Evolutionary conservation across 2,329 filamentous ascomycete species (phyloP), one percentile per base, ranked within the genome.

Genomic region (Fusarium sarcochroum): DNA sequence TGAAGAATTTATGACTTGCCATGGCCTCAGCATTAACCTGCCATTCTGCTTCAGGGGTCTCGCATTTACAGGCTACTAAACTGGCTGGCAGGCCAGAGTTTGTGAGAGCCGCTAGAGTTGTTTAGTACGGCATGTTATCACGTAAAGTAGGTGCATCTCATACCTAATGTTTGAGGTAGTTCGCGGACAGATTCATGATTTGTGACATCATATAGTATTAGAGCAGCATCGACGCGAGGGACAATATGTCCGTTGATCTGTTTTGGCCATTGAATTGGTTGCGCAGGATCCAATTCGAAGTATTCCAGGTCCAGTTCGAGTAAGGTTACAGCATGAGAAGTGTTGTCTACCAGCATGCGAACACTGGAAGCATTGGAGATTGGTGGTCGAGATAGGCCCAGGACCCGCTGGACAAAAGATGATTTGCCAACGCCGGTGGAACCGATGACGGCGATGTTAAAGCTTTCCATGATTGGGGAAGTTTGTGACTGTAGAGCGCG

Each of bases 31-130:
- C 87, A 74, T 95, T 89, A 57, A 97, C 85, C 76, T 93, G 87
- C 75, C 91, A 90, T 61, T 89, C 83, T 59, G 87, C 86, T 66
- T 90, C 87, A 47, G 91, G 89, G 50, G 89, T 87, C 78, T 98
- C 95, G 82, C 93, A 97, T 84, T 98, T 98, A 78, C 91, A 95
- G 56, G 93, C 93, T 51, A 97, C 92, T 41, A 98, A 86, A 66
- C 95, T 86, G 53, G 91, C 91, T 10, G 94, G 93, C 38, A 97
- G 81, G 23, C 86, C 86, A 18, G 91, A 89, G 72, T 90, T 91
- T 59, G 89, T 87, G 51, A 97, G 84, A 41, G 91, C 90, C 81
- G 89, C 94, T 97, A 21, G 32, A 45, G 21, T 44, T 48, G 30
- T 60, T 69, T 40, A 70, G 57, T 20, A 61, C 30, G 42, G 42